Evolutionary conservation across 805 yeast genomes (phyloP), one percentile per base, ranked within the genome.

Genomic region (Wickerhamomyces hampshirensis): DNA sequence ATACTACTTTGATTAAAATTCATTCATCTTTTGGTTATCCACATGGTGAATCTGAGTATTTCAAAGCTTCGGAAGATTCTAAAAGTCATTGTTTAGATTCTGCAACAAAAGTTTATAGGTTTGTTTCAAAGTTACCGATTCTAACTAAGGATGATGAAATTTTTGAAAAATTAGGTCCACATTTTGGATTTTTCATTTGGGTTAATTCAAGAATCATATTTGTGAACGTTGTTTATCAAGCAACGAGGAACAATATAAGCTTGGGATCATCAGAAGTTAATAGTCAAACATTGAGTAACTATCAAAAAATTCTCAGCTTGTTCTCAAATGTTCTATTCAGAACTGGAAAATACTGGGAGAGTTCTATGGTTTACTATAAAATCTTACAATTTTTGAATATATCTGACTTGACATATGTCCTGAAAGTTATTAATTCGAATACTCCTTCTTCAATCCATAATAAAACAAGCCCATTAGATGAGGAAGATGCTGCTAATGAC

Each of bases 151-250:
- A 50, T 30, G 42, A 43, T 9, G 13, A 17, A 5, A 41, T 48
- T 8, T 42, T 45, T 27, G 50, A 45, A 13, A 47, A 36, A 24
- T 31, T 56, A 17, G 64, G 66, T 2, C 65, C 64, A 5, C 53
- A 49, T 27, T 60, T 55, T 36, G 56, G 62, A 1, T 57, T 60
- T 29, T 51, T 41, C 30, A 47, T 59, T 12, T 61, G 65, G 65
- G 55, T 60, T 15, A 51, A 52, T 37, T 49, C 61, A 1, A 42
- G 65, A 37, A 50, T 61, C n/a, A 29, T 60, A 23, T 52, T 61
- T 27, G 62, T 56, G 12, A 55, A 59, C 35, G 48, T 44, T 15
- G 42, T 48, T 21, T 40, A 47, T 16, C 41, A 41, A 17, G 26
- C 42, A 9, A 33, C 39, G 3, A 37, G 35, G 12, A 21, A 21